phyloP scores from a whole-genome alignment of 148 eudicot genomes.

The Rhododendron simsii region DNA sequence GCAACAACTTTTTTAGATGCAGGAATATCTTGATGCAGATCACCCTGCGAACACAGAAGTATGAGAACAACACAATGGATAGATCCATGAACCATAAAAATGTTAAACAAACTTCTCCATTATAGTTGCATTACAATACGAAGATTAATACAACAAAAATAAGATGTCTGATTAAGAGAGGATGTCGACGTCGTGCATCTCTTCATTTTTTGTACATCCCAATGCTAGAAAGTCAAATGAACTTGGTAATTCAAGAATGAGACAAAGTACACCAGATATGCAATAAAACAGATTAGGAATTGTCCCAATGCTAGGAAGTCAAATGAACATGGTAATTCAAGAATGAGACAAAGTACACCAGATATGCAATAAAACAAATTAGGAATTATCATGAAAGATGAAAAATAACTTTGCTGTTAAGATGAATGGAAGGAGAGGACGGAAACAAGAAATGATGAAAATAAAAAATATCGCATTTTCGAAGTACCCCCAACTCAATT shows the following conservation, averaged over 20 bases:
- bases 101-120: neutral
- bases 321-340: neutral
- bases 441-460: neutral
- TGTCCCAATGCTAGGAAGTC: neutral
- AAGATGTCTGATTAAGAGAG: neutral
- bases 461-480: neutral
- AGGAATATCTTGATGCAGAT: slow-evolving; percentile 31
- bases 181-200: neutral
- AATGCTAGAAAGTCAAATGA: neutral
- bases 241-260: neutral
- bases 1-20: slow-evolving; percentile 25
- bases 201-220: neutral
- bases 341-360: neutral
- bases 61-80: neutral
- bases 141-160: neutral
- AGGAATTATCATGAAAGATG: neutral
- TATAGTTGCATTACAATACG: neutral
- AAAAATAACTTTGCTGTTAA: neutral
- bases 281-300: neutral
- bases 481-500: neutral
- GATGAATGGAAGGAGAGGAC: neutral
- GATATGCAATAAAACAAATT: neutral
- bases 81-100: neutral
- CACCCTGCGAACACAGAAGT: slow-evolving; percentile 39
- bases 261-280: neutral